Evolutionary conservation across 2,329 filamentous ascomycete species (phyloP).

Genomic region (Emergomyces pasteurianus): DNA sequence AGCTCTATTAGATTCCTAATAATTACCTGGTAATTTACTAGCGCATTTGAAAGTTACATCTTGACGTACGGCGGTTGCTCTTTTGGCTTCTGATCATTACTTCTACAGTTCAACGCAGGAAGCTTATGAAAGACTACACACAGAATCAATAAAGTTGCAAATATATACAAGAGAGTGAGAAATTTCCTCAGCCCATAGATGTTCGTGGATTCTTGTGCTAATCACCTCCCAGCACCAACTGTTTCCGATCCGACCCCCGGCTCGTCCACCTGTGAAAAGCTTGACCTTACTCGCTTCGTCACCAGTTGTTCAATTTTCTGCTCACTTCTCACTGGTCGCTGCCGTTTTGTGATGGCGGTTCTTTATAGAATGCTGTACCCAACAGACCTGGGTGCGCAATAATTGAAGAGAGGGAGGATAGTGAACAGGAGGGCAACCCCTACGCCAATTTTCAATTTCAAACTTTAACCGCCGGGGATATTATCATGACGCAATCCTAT

Average conservation of each 20-base stretch:
- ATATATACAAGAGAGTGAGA: neutral
- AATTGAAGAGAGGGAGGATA: neutral
- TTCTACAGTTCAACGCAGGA: neutral
- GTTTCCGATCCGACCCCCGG: neutral
- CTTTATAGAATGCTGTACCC: slow-evolving; percentile 4
- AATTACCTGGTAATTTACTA: too few relatives aligned
- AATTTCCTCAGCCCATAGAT: too few relatives aligned
- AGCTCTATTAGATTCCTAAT: too few relatives aligned
- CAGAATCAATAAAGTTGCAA: neutral
- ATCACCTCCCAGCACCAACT: neutral
- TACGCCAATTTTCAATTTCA: neutral
- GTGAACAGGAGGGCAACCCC: neutral
- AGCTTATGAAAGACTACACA: neutral
- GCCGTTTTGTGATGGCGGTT: slow-evolving; percentile 1
- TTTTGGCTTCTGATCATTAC: neutral
- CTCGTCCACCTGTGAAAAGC: neutral
- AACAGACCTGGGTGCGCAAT: neutral
- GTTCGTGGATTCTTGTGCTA: too few relatives aligned
- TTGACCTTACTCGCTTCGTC: slow-evolving; percentile 3
- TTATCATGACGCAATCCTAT: neutral
- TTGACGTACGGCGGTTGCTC: neutral
- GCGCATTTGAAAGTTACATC: too few relatives aligned
- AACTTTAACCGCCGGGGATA: neutral
- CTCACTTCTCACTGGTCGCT: neutral
- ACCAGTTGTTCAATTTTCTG: slow-evolving; percentile 1